Evolutionary conservation across 352 stramenopile species (phyloP), one percentile per base, ranked within the genome.

Genomic region (Phytophthora agathidicida): DNA sequence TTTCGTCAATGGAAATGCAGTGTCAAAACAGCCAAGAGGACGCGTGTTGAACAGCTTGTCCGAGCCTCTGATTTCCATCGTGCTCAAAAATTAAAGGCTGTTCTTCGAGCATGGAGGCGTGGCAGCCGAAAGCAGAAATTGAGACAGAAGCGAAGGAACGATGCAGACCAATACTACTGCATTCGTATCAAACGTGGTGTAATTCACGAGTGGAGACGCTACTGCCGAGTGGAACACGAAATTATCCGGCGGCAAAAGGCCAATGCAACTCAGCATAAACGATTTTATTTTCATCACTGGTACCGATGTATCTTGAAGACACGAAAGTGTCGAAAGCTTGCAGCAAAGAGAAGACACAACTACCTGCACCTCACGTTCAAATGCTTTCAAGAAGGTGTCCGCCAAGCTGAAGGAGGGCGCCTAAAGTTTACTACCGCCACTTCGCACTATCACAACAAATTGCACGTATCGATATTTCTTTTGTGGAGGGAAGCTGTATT

Each of bases 1-100:
- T 73, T 69, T 41, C 7, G 22, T 26, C 50, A 54, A 35, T 73
- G 64, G 64, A 73, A 65, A 54, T 19, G 6, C 7, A 54, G 23
- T 9, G 20, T 51, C 6, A 30, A 41, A 23, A 19, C 16, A 14
- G 42, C 41, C 2, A 54, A 26, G 19, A 41, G 31, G 17, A 19
- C 6, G 2, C 33, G 35, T 13, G 36, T 55, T 5, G 38, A 60
- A 3, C 48, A 64, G 50, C 30, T 68, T 7, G 28, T 37, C 28
- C 27, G 44, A 57, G 44, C 32, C 14, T 14, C 30, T 20, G 28
- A 39, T 16, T 68, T 68, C 14, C 20, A 47, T 14, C n/a, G 41
- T 43, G 3, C 4, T 13, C 26, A 60, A 16, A 28, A 46, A 11
- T 23, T 65, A 16, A 61, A 28, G 5, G 30, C 1, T 28, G 13